phyloP scores from a whole-genome alignment of 768 basidiomycete genomes.

The Lentinula raphanica region DNA sequence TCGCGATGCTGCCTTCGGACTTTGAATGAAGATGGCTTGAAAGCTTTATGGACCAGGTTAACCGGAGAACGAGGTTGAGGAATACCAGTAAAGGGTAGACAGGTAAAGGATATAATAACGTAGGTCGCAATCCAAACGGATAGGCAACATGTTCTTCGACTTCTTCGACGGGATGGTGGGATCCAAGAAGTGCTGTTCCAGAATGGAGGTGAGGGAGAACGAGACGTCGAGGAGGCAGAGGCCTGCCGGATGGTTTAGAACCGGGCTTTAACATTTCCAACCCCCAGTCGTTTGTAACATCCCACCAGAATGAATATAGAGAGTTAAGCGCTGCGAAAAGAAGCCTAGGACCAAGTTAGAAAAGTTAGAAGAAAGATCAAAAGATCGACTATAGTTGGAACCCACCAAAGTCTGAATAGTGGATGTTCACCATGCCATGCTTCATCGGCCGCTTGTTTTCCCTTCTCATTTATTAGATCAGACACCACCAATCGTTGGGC shows the following conservation, averaged over 20 bases:
- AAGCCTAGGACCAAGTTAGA: slow-evolving; percentile 46
- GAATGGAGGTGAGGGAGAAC: slow-evolving; percentile 45
- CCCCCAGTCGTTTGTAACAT: slow-evolving; percentile 97
- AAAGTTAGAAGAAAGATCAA: not conserved
- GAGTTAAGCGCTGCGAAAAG: slow-evolving; percentile 84
- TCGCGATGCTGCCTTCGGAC: slow-evolving; percentile 67
- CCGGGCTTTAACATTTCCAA: slow-evolving; percentile 59
- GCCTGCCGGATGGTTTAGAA: slow-evolving; percentile 21
- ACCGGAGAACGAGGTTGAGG: slow-evolving; percentile 7
- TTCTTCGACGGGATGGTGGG: slow-evolving; percentile 13
- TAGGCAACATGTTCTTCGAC: slow-evolving; percentile 28
- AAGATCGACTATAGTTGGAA: slow-evolving; percentile 2
- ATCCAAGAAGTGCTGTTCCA: slow-evolving; percentile 20
- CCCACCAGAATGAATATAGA: slow-evolving; percentile 98
- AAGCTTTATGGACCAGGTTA: slow-evolving; percentile 15
- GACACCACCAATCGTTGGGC: slow-evolving; percentile 70
- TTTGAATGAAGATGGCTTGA: slow-evolving; percentile 8
- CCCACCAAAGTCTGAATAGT: slow-evolving; percentile 82
- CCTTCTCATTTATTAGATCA: slow-evolving; percentile 50
- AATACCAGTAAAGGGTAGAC: slow-evolving; percentile 62
- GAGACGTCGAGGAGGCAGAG: slow-evolving; percentile 35
- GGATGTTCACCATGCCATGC: slow-evolving; percentile 73
- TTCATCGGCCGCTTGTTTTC: slow-evolving; percentile 34
- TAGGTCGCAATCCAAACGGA: slow-evolving; percentile 70
- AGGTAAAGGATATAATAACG: slow-evolving; percentile 73